Percentiles rank a stretch among this genome's conserved stretches.
phyloP scores from a whole-genome alignment of 495 filamentous ascomycete species.

The Xylaria sp. region DNA sequence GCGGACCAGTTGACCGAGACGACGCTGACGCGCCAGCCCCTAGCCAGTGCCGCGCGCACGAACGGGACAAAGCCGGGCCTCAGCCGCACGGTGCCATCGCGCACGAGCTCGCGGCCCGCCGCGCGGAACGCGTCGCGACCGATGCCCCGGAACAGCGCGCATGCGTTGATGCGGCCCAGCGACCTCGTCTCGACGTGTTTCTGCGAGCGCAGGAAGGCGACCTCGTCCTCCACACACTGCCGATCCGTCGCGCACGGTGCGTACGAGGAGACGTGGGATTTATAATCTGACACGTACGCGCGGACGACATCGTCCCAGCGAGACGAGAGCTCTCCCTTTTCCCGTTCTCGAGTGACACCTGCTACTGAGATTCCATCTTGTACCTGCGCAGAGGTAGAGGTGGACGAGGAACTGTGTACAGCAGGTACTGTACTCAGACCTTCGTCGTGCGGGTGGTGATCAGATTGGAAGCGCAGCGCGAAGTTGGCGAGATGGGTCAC shows the following conservation, averaged over 20 bases:
- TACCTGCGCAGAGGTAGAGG: neutral
- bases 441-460: neutral
- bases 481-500: conserved; percentile 39
- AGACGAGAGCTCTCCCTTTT: conserved; percentile 34
- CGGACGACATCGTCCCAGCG: conserved; percentile 47
- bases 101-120: conserved; percentile 39
- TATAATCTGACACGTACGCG: conserved; percentile 46
- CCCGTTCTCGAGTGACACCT: neutral
- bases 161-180: conserved; percentile 40
- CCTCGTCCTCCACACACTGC: conserved; percentile 40
- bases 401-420: neutral
- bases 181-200: conserved; percentile 45
- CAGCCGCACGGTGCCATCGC: conserved; percentile 36
- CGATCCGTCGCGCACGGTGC: conserved; percentile 31
- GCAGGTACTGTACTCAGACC: neutral
- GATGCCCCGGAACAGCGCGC: conserved; percentile 45
- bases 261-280: conserved; percentile 41
- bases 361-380: neutral
- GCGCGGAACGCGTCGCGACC: conserved; percentile 26
- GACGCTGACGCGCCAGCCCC: conserved; percentile 43
- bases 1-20: conserved; percentile 56
- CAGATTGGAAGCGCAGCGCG: conserved; percentile 34
- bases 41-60: conserved; percentile 25
- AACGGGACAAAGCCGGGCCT: conserved; percentile 47
- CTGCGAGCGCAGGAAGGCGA: conserved; percentile 46